These are phyloP conservation scores for Polyporus tsugae DNA, from an alignment of 1,284 basidiomycete species.

Conservation along the genomic window DNA sequence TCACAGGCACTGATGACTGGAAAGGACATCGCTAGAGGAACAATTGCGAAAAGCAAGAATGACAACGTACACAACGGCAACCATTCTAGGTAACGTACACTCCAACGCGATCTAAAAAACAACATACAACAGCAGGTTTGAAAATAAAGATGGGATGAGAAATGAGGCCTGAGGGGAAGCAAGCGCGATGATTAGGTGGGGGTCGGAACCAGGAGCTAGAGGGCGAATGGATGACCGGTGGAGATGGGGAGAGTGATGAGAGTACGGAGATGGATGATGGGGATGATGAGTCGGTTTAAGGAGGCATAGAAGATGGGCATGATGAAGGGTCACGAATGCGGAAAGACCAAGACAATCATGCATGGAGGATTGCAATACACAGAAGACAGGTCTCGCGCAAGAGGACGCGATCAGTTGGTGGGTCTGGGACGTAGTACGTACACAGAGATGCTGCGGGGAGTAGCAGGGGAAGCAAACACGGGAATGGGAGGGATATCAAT, in stretches of 20 bases:
- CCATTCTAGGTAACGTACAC: slow-evolving; percentile 2
- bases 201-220: background rate
- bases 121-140: slow-evolving; percentile 1
- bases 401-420: no score
- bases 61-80: slow-evolving; percentile 5
- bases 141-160: background rate
- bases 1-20: background rate
- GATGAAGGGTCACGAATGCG: background rate
- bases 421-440: background rate
- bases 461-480: background rate
- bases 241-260: background rate
- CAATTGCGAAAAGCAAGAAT: background rate
- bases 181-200: background rate
- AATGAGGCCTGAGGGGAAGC: background rate
- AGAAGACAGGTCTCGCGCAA: background rate
- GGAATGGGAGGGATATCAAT: background rate
- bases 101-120: slow-evolving; percentile 1
- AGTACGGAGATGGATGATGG: background rate
- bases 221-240: background rate
- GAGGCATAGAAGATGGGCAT: background rate
- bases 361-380: background rate
- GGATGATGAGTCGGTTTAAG: background rate
- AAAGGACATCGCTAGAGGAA: background rate
- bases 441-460: background rate
- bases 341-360: background rate